Conservation (phyloP, 352 stramenopile species). For the Phytophthora cactorum region DNA sequence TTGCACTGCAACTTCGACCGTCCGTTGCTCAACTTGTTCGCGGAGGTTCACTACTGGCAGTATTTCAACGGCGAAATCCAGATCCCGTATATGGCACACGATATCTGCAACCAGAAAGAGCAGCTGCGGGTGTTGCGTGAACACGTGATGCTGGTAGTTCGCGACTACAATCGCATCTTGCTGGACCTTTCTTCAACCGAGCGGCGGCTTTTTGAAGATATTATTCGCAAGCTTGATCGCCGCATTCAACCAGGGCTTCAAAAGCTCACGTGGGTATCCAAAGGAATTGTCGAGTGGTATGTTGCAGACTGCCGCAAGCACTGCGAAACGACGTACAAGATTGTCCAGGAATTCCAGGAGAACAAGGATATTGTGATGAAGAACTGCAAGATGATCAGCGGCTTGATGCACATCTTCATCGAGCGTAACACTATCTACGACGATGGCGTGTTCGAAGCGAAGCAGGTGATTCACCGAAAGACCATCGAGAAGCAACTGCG, state of each 20-base stretch:
- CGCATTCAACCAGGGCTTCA: slow-evolving; percentile 92
- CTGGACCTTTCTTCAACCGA: slow-evolving; percentile 92
- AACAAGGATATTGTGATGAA: slow-evolving; percentile 89
- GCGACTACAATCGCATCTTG: slow-evolving; percentile 96
- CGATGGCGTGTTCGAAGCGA: slow-evolving; percentile 92
- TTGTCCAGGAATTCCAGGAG: slow-evolving; percentile 90
- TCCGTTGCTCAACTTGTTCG: slow-evolving; percentile 92
- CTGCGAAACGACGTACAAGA: slow-evolving; percentile 88
- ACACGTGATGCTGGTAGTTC: slow-evolving; percentile 95
- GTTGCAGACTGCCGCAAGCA: slow-evolving; percentile 91
- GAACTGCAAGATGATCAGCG: slow-evolving; percentile 90
- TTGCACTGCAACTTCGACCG: slow-evolving; percentile 96
- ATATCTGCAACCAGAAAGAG: slow-evolving; percentile 95
- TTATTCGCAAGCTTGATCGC: slow-evolving; percentile 94
- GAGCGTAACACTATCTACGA: slow-evolving; percentile 95
- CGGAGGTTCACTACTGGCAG: slow-evolving; percentile 93
- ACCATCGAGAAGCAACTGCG: slow-evolving; percentile 80
- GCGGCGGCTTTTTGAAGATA: slow-evolving; percentile 93
- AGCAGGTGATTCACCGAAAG: slow-evolving; percentile 91
- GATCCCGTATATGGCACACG: slow-evolving; percentile 95
- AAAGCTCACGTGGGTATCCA: slow-evolving; percentile 94
- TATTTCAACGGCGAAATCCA: slow-evolving; percentile 93
- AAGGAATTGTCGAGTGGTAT: slow-evolving; percentile 94
- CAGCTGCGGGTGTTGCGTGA: slow-evolving; percentile 92
- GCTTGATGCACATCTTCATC: slow-evolving; percentile 92